A percentile compares a stretch with the other conserved stretches of the same genome.
Conservation (phyloP, 768 basidiomycete genomes). For the Leucocoprinus leucothites region DNA sequence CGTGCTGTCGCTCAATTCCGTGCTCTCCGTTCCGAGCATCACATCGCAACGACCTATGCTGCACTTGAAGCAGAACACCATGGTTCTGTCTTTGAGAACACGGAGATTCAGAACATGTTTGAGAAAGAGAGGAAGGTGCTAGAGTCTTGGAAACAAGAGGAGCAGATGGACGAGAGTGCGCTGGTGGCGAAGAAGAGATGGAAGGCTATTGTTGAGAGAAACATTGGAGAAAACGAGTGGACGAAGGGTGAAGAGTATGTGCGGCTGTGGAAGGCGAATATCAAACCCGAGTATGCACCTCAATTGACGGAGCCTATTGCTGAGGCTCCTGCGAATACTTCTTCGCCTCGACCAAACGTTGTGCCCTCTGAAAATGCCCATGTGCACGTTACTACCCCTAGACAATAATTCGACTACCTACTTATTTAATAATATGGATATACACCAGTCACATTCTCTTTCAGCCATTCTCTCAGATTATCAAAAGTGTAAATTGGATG, state of each 20-base stretch:
- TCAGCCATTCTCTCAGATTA: too few relatives aligned
- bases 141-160: slow-evolving; percentile 54
- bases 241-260: slow-evolving; percentile 73
- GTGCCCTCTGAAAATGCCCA: neutral
- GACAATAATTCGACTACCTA: neutral
- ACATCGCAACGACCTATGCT: slow-evolving; percentile 74
- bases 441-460: too few relatives aligned
- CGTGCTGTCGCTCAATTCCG: slow-evolving; percentile 83
- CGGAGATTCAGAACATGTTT: slow-evolving; percentile 60
- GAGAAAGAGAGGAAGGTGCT: slow-evolving; percentile 60
- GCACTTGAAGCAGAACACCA: slow-evolving; percentile 74
- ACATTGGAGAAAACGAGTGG: slow-evolving; percentile 51
- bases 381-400: neutral
- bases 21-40: slow-evolving; percentile 79
- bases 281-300: slow-evolving; percentile 64
- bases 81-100: slow-evolving; percentile 61
- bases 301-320: slow-evolving; percentile 39
- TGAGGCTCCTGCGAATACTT: neutral
- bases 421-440: slow-evolving; percentile 1
- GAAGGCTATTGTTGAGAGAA: slow-evolving; percentile 60
- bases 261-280: slow-evolving; percentile 67
- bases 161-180: slow-evolving; percentile 55
- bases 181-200: slow-evolving; percentile 71
- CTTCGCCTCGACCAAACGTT: neutral
- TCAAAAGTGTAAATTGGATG: neutral